Evolutionary conservation across 305 asterid species (phyloP), one percentile per base, ranked within the genome.

Genomic region (Fraxinus sp.): DNA sequence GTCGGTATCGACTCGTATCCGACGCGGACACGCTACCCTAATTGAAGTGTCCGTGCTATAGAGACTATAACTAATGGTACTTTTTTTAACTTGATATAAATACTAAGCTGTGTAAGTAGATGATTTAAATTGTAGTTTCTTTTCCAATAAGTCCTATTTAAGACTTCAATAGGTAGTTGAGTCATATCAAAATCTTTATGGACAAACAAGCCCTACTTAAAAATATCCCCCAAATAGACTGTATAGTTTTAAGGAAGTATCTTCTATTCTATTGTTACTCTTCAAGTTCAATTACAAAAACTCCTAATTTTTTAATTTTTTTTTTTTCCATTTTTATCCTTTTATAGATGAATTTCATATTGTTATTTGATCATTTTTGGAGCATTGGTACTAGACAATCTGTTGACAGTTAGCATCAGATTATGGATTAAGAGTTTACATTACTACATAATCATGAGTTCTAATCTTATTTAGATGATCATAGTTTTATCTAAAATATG

Each of bases 381-480:
- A 59, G 57, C 32, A n/a, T 24, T n/a, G 30, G 41, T 59, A 22
- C 46, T 39, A 62, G 62, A 52, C 62, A 5, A 16, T 52, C 62
- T 14, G 20, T 66, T 49, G 55, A 78, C 52, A 79, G 71, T 62
- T 37, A 66, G 70, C 13, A 46, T 66, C 80, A 35, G 59, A 71
- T 71, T 76, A 46, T 52, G 78, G 59, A 77, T 72, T 79, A 57
- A 57, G 70, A 77, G 74, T 32, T 74, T 68, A 35, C 26, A 82
- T 11, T 36, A 33, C 78, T 11, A 46, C 44, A 9, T 33, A 11
- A 8, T 30, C 24, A 22, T 2, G 49, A 49, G 74, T 32, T 52
- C 49, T 66, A 52, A 28, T 44, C 10, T 76, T 44, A 14, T 72
- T 79, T 78, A 20, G 59, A 18, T 79, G 44, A 0, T 80, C 78